Evolutionary conservation across 129 eudicot genomes (phyloP).

Genomic region (Helianthus tuberosus): DNA sequence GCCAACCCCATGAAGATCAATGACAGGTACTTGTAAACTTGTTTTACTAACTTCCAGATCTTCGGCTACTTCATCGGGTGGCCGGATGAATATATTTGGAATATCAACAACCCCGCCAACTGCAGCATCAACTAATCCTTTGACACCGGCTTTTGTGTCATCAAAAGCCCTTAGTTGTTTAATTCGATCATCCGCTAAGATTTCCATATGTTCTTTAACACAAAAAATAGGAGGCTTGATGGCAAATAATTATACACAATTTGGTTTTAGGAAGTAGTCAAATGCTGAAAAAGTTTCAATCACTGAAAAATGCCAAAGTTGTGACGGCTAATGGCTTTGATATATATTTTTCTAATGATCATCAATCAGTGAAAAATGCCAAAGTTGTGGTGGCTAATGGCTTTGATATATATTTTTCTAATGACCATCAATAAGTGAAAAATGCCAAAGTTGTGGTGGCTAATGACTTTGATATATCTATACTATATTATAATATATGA

Average conservation of each 20-base stretch:
- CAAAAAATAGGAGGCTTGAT: not conserved
- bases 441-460: no score
- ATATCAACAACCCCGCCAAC: constrained; percentile 27
- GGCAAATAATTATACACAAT: not conserved
- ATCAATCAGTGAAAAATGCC: not conserved
- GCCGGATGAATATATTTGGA: constrained; percentile 32
- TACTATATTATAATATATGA: no score
- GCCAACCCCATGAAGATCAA: constrained; percentile 27
- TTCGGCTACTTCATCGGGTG: constrained; percentile 21
- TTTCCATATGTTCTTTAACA: constrained; percentile 2
- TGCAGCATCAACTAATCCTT: constrained; percentile 36
- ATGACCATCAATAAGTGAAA: no score
- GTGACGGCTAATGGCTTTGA: not conserved
- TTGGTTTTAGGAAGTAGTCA: not conserved
- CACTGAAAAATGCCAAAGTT: not conserved
- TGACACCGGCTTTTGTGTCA: constrained; percentile 33
- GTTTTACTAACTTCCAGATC: constrained; percentile 26
- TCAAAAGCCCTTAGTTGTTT: constrained; percentile 33
- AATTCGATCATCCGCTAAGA: constrained; percentile 18
- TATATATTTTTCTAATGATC: no score
- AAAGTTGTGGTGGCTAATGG: no score
- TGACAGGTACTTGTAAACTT: constrained; percentile 29
- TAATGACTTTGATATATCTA: no score
- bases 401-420: no score
- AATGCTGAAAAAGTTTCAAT: not conserved